phyloP scores from a whole-genome alignment of 106 monocot species.

The Dendrobium catenatum region DNA sequence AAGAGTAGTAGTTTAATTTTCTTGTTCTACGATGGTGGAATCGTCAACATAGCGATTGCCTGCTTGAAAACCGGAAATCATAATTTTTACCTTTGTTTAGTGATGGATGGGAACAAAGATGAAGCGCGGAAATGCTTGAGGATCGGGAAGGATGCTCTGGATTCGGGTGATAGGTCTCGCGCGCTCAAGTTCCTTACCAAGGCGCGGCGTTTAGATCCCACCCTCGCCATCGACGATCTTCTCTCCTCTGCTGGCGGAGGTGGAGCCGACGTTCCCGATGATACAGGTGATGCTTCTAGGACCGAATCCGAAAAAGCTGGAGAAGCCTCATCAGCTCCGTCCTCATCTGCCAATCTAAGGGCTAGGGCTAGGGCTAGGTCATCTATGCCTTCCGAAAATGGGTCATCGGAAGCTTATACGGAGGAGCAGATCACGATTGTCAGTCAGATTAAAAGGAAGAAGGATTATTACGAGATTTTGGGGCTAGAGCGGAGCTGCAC shows the following conservation, averaged over 20 bases:
- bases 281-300: slow-evolving; percentile 1
- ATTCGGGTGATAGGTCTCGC: slow-evolving; percentile 47
- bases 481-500: slow-evolving; percentile 61
- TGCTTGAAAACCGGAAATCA: not conserved
- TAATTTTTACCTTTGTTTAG: not conserved
- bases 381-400: slow-evolving; percentile 11
- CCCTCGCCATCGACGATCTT: slow-evolving; percentile 66
- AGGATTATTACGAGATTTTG: slow-evolving; percentile 86
- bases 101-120: slow-evolving; percentile 99
- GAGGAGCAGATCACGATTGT: slow-evolving; percentile 83
- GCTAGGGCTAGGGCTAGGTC: slow-evolving; percentile 11
- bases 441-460: slow-evolving; percentile 71
- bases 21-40: not conserved
- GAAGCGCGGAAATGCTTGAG: slow-evolving; percentile 74
- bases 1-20: not conserved
- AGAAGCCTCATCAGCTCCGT: not conserved
- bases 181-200: slow-evolving; percentile 81
- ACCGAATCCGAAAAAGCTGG: slow-evolving; percentile 2
- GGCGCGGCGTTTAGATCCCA: slow-evolving; percentile 75
- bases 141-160: slow-evolving; percentile 67
- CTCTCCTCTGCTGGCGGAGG: slow-evolving; percentile 21
- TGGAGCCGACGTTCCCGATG: not conserved
- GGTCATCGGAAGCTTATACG: slow-evolving; percentile 41
- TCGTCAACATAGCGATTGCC: not conserved
- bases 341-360: slow-evolving; percentile 7